Conservation (phyloP, 2,329 filamentous ascomycete species). For the Botrytis pseudocinerea region DNA sequence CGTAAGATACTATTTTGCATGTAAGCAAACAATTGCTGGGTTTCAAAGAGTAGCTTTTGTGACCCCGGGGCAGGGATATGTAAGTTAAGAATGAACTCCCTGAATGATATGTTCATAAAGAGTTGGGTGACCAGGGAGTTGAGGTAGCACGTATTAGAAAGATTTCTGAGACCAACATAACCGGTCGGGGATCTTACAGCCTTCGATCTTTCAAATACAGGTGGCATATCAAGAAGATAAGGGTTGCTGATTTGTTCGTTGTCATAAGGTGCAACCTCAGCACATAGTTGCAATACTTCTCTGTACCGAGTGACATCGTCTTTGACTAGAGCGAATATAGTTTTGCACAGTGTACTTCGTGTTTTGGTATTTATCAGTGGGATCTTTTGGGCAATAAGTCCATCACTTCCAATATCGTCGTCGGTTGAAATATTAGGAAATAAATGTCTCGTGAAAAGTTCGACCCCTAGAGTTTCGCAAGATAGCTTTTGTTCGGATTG, state of each 20-base stretch:
- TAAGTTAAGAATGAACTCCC: constrained; percentile 76
- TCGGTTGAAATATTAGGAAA: constrained; percentile 56
- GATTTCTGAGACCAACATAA: constrained; percentile 86
- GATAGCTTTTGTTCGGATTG: constrained; percentile 33
- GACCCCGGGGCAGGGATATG: constrained; percentile 54
- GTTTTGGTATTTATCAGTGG: constrained; percentile 57
- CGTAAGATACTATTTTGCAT: constrained; percentile 82
- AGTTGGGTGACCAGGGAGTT: constrained; percentile 93
- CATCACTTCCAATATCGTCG: constrained; percentile 34
- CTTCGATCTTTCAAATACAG: constrained; percentile 63
- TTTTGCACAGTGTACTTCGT: constrained; percentile 59
- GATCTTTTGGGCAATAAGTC: constrained; percentile 42
- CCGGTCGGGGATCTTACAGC: constrained; percentile 75
- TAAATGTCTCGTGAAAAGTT: constrained; percentile 63
- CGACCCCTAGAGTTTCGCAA: constrained; percentile 47
- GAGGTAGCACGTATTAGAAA: constrained; percentile 95
- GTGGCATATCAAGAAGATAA: constrained; percentile 62
- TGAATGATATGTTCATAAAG: constrained; percentile 91
- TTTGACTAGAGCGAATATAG: constrained; percentile 58
- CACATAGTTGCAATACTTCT: constrained; percentile 53
- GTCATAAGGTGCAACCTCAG: constrained; percentile 53
- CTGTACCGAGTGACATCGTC: constrained; percentile 51
- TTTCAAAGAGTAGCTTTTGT: constrained; percentile 72
- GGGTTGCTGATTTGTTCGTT: constrained; percentile 44
- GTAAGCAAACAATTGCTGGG: constrained; percentile 77